Base-by-base conservation (phyloP, 495 filamentous ascomycete genomes). In the Aspergillus cristatus region DNA sequence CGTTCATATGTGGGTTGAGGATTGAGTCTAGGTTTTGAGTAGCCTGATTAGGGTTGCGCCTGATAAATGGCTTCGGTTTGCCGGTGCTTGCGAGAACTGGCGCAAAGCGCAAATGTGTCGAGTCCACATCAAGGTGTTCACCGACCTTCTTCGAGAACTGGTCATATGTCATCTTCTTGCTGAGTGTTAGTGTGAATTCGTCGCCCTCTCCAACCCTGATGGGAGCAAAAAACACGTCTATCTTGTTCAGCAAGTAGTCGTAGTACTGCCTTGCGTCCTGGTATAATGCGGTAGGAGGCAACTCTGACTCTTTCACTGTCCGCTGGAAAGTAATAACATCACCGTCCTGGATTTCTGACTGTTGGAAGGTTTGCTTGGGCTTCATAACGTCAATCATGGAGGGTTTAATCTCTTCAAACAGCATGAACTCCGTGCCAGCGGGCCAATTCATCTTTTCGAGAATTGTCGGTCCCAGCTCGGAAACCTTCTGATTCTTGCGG, bases 331-430 rank as follows among this genome's bases (percentile, higher is more conserved):
- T 94, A 20, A 99, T 76, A 48, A 99, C 95, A 54, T 99, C 91
- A 28, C 91, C 91, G 53, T 97, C 89, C 51, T 96, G 90, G 29
- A 99, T 85, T 57, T 99, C 91, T 2, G 90, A 87, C 37, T 84
- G 78, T 33, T 84, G 79, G 41, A 99, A 75, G 0, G 86, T 82
- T 50, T 84, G 74, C 56, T 94, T 97, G 1, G 80, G 78, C 55
- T 95, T 96, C 71, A 97, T 86, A 10, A 74, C 67, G 46, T 99
- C 91, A 49, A 99, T 94, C 89, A 97, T 97, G 34, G 75, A 81
- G 26, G 88, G 86, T 57, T 96, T 97, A 63, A 99, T 97, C 59
- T 99, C 91, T 72, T 97, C 90, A 58, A 75, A 95, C n/a, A 96
- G 71, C 32, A 69, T 56, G 32, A 82, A 67, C 41, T 81, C 61